Evolutionary conservation across 1,139 yeast genomes (phyloP).

Genomic region (Magnusiomyces tetraspermus): DNA sequence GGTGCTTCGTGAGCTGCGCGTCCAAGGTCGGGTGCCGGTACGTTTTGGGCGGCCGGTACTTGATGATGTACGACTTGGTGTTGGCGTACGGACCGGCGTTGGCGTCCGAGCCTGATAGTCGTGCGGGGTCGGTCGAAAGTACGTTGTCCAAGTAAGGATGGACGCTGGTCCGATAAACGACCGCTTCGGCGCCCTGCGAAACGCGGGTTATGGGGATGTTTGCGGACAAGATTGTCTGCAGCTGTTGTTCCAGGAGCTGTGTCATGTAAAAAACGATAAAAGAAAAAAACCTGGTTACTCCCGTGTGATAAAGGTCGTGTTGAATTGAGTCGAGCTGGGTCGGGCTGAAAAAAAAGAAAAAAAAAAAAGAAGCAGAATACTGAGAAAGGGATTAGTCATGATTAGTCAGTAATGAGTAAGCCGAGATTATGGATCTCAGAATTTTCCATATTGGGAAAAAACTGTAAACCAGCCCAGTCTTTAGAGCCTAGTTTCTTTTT

Average conservation of each 20-base stretch:
- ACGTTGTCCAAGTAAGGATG: constrained; percentile 53
- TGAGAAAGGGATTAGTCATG: too few relatives aligned
- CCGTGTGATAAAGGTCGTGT: too few relatives aligned
- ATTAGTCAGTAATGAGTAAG: too few relatives aligned
- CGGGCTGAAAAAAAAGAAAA: too few relatives aligned
- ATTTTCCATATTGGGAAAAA: too few relatives aligned
- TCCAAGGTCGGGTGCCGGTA: constrained; percentile 85
- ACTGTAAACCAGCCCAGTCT: too few relatives aligned
- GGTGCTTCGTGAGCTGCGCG: constrained; percentile 58
- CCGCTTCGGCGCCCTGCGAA: constrained; percentile 96
- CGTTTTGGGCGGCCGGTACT: constrained; percentile 80
- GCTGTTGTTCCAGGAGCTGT: constrained; percentile 27
- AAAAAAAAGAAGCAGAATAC: too few relatives aligned
- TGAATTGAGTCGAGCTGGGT: too few relatives aligned
- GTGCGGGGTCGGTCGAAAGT: not conserved
- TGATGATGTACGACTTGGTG: constrained; percentile 46
- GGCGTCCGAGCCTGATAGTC: not conserved
- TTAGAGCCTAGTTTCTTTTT: too few relatives aligned
- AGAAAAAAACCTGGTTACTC: too few relatives aligned
- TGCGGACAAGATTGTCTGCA: constrained; percentile 31
- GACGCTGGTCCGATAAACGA: constrained; percentile 52
- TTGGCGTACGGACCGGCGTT: not conserved
- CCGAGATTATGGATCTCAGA: too few relatives aligned
- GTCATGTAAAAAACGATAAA: too few relatives aligned
- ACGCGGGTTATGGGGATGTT: constrained; percentile 34